Evolutionary conservation across 306 rosid genomes (phyloP).

Genomic region (Castanopsis chinensis): DNA sequence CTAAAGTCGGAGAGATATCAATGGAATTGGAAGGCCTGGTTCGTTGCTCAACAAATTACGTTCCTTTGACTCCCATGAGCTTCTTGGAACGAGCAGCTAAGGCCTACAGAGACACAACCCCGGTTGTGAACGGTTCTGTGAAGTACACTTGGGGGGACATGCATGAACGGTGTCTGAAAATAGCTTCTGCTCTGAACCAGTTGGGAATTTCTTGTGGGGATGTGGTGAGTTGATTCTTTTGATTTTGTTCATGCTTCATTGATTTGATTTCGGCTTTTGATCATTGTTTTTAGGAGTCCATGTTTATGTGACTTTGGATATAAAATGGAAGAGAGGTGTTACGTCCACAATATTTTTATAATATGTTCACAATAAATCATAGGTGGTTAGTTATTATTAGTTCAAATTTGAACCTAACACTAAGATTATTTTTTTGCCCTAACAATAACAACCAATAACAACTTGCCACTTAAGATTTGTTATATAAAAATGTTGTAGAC

Average conservation of each 20-base stretch:
- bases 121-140: constrained; percentile 56
- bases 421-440: no score
- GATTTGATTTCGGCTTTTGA: neutral
- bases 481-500: accelerated
- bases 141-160: constrained; percentile 66
- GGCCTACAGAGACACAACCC: constrained; percentile 50
- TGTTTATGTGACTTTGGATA: neutral
- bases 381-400: accelerated
- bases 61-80: constrained; percentile 66
- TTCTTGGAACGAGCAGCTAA: constrained; percentile 79
- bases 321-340: no score
- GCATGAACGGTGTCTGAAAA: constrained; percentile 57
- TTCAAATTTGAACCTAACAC: no score
- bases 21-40: constrained; percentile 48
- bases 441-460: no score
- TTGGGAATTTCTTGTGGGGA: constrained; percentile 71
- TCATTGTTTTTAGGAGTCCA: neutral
- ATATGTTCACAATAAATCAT: accelerated
- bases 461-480: accelerated
- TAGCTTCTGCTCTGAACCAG: constrained; percentile 67
- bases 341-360: accelerated
- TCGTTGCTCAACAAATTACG: constrained; percentile 60
- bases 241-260: neutral
- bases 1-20: constrained; percentile 45
- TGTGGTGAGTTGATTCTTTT: constrained; percentile 48